Percentiles rank a stretch among this genome's conserved stretches.
Conservation (phyloP, 78 protist species). For the Dictyostelium intermedium region DNA sequence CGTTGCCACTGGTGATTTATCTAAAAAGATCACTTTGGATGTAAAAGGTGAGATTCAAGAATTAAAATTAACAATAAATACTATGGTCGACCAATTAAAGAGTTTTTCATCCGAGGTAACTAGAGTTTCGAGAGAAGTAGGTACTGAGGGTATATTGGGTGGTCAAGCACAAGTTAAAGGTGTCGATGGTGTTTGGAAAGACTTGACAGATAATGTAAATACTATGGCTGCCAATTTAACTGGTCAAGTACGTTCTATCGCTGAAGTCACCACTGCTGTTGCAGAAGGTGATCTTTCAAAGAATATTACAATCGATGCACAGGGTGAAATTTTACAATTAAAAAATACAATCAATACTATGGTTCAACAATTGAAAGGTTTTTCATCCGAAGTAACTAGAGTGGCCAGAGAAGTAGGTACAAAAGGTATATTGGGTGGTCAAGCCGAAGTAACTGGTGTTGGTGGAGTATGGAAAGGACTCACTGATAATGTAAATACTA, state of each 20-base stretch:
- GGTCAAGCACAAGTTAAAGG: slow-evolving; percentile 80
- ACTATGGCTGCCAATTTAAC: slow-evolving; percentile 85
- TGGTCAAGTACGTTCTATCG: slow-evolving; percentile 77
- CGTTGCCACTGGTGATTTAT: slow-evolving; percentile 75
- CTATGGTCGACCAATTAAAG: slow-evolving; percentile 79
- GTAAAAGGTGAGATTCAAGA: slow-evolving; percentile 68
- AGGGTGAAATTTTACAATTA: slow-evolving; percentile 74
- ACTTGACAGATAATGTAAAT: slow-evolving; percentile 81
- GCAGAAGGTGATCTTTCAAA: slow-evolving; percentile 79
- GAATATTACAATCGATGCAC: slow-evolving; percentile 59
- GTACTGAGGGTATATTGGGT: slow-evolving; percentile 81
- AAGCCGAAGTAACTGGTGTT: slow-evolving; percentile 76
- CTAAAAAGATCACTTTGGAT: slow-evolving; percentile 59
- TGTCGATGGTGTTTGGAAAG: slow-evolving; percentile 82
- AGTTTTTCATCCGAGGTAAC: slow-evolving; percentile 71
- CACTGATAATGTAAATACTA: slow-evolving; percentile 81
- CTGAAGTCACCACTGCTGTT: slow-evolving; percentile 79
- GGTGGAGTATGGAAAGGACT: slow-evolving; percentile 83
- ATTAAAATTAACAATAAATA: slow-evolving; percentile 77
- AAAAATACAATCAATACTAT: slow-evolving; percentile 74
- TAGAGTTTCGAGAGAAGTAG: slow-evolving; percentile 78
- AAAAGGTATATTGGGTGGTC: slow-evolving; percentile 81
- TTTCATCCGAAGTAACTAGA: slow-evolving; percentile 65
- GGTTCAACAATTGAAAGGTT: slow-evolving; percentile 73
- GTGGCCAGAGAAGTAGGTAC: slow-evolving; percentile 80